Evolutionary conservation across 495 filamentous ascomycete genomes (phyloP).

Genomic region (Penicillium bovifimosum): DNA sequence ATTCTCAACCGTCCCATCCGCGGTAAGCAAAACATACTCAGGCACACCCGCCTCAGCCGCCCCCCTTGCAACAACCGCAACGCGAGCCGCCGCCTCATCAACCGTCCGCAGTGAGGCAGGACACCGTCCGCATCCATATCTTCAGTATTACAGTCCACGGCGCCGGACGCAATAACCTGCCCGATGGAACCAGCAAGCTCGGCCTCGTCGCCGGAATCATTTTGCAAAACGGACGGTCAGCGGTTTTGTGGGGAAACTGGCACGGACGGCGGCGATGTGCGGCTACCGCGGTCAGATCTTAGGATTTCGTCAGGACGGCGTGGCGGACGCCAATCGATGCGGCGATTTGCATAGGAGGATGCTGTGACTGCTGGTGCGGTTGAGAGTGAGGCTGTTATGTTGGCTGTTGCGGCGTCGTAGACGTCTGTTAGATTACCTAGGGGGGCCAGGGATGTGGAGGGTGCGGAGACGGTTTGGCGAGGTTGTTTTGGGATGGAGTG

Average conservation of each 20-base stretch:
- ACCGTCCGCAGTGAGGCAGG: constrained; percentile 28
- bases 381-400: constrained; percentile 35
- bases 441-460: constrained; percentile 46
- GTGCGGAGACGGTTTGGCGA: constrained; percentile 9
- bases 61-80: constrained; percentile 27
- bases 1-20: constrained; percentile 31
- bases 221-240: constrained; percentile 48
- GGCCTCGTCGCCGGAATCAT: constrained; percentile 44
- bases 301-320: constrained; percentile 35
- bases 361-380: constrained; percentile 46
- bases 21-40: constrained; percentile 37
- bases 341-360: constrained; percentile 47
- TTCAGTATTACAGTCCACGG: constrained; percentile 48
- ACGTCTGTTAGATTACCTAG: constrained; percentile 50
- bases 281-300: constrained; percentile 63
- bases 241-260: constrained; percentile 23
- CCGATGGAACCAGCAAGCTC: constrained; percentile 32
- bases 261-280: constrained; percentile 61
- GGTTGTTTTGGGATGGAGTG: not conserved
- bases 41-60: constrained; percentile 37
- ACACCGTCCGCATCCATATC: constrained; percentile 34
- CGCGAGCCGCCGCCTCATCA: constrained; percentile 33
- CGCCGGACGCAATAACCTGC: constrained; percentile 37
- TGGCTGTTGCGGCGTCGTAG: constrained; percentile 44
- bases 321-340: constrained; percentile 37